Evolutionary conservation across 1,284 basidiomycete species (phyloP), one percentile per base, ranked within the genome.

Genomic region (Trichosporon sp.): DNA sequence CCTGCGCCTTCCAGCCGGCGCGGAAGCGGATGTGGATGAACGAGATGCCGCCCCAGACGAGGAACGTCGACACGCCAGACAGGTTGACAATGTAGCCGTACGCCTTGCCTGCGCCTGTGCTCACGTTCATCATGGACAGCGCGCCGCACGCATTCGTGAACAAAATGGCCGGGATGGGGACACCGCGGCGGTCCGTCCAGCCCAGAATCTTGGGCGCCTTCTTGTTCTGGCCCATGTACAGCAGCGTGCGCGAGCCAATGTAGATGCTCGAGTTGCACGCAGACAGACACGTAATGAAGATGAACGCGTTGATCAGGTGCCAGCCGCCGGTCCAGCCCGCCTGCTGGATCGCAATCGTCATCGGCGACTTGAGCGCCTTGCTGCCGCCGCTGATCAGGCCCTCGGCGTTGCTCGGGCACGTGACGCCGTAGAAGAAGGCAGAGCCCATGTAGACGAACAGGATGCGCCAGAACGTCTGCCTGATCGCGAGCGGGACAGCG

Each of bases 241-340:
- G 74, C n/a, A 75, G 62, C 8, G 70, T 69, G 16, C 73, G 67
- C 4, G 65, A 69, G 21, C 71, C 70, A 16, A 79, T 74, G 71
- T 76, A 82, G 44, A 81, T 68, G 62, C 79, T 73, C 8, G 73
- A 73, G 32, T 75, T 78, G 36, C 74, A 77, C 1, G 81, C 81
- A 0, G 74, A 77, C 34, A 77, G 69, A 25, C 75, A 79, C 10
- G 77, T 74, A 25, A 92, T 46, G 31, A 75, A 64, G 31, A 95
- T 84, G 74, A 86, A 87, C 7, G 92, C 92, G 74, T 84, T 83
- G 74, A 84, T 80, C 65, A 83, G 86, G 59, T 85, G 85, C 3
- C 90, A 90, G 2, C 92, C 80, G 10, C 82, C 84, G 69, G 86
- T 86, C 80, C 93, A 93, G 33, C 89, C 88, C 1, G 90, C 88